Percentiles rank a stretch among this genome's conserved stretches.
These are phyloP conservation scores for Suillus luteus DNA, from an alignment of 768 basidiomycete genomes.

Conservation along the genomic window DNA sequence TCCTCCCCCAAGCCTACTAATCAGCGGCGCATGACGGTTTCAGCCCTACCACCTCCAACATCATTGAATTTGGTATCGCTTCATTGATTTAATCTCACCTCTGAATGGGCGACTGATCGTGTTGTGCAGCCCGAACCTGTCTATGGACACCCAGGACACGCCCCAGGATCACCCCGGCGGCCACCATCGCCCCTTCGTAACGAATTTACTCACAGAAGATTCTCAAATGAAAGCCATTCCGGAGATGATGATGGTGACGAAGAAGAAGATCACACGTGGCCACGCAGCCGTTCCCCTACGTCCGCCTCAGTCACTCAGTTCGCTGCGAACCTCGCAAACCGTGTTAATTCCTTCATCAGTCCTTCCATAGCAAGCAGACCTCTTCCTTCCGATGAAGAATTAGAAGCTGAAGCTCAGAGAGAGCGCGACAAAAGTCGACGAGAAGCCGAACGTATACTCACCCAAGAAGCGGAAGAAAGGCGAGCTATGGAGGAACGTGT, in stretches of 20 bases:
- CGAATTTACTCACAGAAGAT: slow-evolving; percentile 47
- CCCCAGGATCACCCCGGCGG: slow-evolving; percentile 37
- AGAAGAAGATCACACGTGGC: slow-evolving; percentile 29
- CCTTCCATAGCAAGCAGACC: slow-evolving; percentile 46
- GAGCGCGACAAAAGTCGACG: slow-evolving; percentile 75
- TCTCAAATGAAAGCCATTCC: slow-evolving; percentile 53
- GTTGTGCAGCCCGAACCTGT: slow-evolving; percentile 46
- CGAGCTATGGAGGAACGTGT: slow-evolving; percentile 72
- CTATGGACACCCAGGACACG: slow-evolving; percentile 33
- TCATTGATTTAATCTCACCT: background rate
- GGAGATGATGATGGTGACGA: slow-evolving; percentile 45
- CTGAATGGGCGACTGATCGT: slow-evolving; percentile 16
- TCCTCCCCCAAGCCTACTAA: slow-evolving; percentile 31
- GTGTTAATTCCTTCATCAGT: slow-evolving; percentile 68
- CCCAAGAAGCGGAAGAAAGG: slow-evolving; percentile 68
- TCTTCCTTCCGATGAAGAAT: slow-evolving; percentile 70
- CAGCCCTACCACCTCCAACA: slow-evolving; percentile 41
- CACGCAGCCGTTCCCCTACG: slow-evolving; percentile 52
- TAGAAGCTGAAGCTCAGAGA: slow-evolving; percentile 78
- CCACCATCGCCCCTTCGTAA: slow-evolving; percentile 77
- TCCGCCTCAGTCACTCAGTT: slow-evolving; percentile 73
- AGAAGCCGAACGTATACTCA: slow-evolving; percentile 79
- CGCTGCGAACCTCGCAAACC: slow-evolving; percentile 73
- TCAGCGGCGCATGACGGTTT: slow-evolving; percentile 40
- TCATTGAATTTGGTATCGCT: slow-evolving; percentile 43